Evolutionary conservation across 306 rosid genomes (phyloP).

Genomic region (Rosa persica): DNA sequence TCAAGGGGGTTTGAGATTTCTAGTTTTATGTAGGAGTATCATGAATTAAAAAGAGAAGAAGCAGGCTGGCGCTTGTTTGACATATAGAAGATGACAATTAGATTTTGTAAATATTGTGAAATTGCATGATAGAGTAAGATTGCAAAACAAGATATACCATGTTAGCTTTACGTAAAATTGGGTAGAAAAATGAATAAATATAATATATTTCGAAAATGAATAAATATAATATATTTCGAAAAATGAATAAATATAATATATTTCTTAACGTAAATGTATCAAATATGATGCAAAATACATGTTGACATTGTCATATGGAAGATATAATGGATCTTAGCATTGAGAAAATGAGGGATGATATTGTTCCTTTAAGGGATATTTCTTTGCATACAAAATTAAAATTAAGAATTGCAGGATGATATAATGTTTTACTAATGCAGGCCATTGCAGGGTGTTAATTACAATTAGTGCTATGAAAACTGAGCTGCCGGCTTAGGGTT

Average conservation of each 20-base stretch:
- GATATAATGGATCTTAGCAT: not conserved
- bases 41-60: constrained; percentile 19
- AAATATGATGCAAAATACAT: constrained; percentile 2
- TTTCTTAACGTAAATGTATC: constrained; percentile 24
- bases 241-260: not conserved
- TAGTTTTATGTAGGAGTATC: constrained; percentile 23
- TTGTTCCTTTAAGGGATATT: not conserved
- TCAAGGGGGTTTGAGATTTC: constrained; percentile 3
- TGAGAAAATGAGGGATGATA: not conserved
- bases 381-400: not conserved
- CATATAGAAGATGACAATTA: constrained; percentile 32
- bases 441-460: constrained; percentile 9
- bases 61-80: constrained; percentile 29
- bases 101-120: not conserved
- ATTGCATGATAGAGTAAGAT: constrained; percentile 35
- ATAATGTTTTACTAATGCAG: not conserved
- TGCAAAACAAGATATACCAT: constrained; percentile 24
- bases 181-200: not conserved
- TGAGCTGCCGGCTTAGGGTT: not conserved
- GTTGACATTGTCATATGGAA: not conserved
- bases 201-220: not conserved
- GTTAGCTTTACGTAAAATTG: constrained; percentile 34
- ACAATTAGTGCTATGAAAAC: not conserved
- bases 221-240: not conserved
- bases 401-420: not conserved